Conservation (phyloP, 352 stramenopile species). For the Pythium rishiriense region DNA sequence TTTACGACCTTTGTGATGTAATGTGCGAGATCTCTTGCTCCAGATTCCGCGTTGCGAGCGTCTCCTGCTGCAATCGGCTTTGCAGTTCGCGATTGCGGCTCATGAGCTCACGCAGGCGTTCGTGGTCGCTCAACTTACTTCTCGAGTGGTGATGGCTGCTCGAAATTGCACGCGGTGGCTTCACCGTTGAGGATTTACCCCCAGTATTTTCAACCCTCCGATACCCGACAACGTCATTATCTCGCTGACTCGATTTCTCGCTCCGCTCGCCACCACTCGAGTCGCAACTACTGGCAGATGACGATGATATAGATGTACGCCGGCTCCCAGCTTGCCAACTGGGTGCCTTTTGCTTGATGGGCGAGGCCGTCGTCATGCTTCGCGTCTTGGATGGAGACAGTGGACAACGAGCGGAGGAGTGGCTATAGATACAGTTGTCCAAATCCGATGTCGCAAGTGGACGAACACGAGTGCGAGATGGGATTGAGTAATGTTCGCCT, state of each 20-base stretch:
- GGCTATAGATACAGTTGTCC: constrained; percentile 28
- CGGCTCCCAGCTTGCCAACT: constrained; percentile 5
- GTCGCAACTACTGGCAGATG: constrained; percentile 19
- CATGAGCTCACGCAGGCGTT: constrained; percentile 71
- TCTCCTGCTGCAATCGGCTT: constrained; percentile 71
- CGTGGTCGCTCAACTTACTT: constrained; percentile 47
- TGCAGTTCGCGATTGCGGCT: constrained; percentile 78
- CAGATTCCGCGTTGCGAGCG: constrained; percentile 62
- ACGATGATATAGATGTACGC: constrained; percentile 20
- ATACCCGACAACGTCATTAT: background rate
- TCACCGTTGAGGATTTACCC: background rate
- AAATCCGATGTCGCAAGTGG: constrained; percentile 2
- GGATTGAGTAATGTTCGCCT: background rate
- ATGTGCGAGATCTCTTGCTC: constrained; percentile 76
- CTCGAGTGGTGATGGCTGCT: background rate
- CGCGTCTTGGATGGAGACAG: constrained; percentile 36
- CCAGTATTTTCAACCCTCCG: background rate
- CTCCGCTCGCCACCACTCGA: constrained; percentile 6
- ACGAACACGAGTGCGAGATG: constrained; percentile 9
- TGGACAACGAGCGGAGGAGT: constrained; percentile 29
- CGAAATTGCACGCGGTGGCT: too few relatives aligned
- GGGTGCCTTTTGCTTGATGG: constrained; percentile 30
- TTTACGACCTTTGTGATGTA: constrained; percentile 19
- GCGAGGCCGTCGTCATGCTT: constrained; percentile 44
- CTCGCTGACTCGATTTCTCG: constrained; percentile 1